Conservation (phyloP, 305 asterid species). For the Lippia alba region DNA sequence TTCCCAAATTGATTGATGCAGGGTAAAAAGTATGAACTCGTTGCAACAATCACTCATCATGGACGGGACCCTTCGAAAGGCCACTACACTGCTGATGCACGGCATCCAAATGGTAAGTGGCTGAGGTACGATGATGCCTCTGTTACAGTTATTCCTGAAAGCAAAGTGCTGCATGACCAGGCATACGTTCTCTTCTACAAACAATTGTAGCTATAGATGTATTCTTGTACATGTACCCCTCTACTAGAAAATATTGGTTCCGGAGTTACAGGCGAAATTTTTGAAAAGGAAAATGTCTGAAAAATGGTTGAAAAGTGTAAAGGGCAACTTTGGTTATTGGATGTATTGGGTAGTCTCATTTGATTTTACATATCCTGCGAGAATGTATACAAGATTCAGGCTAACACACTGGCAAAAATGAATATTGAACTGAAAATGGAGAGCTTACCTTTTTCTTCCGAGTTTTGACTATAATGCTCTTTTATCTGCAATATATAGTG, state of each 20-base stretch:
- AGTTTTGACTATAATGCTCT: not conserved
- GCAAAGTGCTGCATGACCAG: conserved; percentile 78
- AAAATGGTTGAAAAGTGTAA: not conserved
- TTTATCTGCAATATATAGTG: too few relatives aligned
- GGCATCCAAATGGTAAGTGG: conserved; percentile 77
- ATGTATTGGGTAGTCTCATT: conserved; percentile 6
- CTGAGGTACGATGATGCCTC: conserved; percentile 79
- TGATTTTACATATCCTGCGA: not conserved
- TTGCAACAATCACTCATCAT: conserved; percentile 84
- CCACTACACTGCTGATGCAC: conserved; percentile 85
- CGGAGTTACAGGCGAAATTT: not conserved
- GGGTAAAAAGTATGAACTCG: conserved; percentile 72
- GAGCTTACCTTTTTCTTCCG: not conserved
- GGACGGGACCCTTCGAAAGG: conserved; percentile 88
- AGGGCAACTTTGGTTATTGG: not conserved
- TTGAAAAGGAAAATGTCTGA: not conserved
- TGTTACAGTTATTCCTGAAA: conserved; percentile 56
- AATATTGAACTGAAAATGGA: not conserved
- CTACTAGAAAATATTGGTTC: conserved; percentile 4
- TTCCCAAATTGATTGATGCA: conserved; percentile 33
- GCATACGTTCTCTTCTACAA: conserved; percentile 85
- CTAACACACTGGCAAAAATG: not conserved
- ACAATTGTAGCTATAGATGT: conserved; percentile 53
- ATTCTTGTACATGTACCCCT: conserved; percentile 47
- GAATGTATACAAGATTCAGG: conserved; percentile 13